Percentiles rank a stretch among this genome's conserved stretches.
Evolutionary conservation across 148 eudicot species (phyloP).

Genomic region (Diospyros kaki): DNA sequence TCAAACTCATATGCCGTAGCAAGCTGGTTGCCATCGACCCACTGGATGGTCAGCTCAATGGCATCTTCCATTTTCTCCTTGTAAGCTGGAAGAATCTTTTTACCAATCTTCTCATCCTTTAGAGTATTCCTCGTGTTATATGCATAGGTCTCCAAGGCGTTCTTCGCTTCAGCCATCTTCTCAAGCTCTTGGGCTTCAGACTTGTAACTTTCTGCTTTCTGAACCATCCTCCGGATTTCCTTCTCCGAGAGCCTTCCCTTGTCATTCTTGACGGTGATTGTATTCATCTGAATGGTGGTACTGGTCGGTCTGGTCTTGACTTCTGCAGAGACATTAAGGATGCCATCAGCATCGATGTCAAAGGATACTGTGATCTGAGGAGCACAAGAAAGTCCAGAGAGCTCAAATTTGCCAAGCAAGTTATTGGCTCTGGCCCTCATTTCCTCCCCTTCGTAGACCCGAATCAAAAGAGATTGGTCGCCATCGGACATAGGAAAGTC

Average conservation of each 20-base stretch:
- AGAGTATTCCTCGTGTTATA: slow-evolving; percentile 26
- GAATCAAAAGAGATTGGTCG: slow-evolving; percentile 23
- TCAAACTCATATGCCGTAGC: slow-evolving; percentile 21
- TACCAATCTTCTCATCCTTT: slow-evolving; percentile 22
- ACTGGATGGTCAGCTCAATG: slow-evolving; percentile 20
- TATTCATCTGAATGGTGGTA: slow-evolving; percentile 22
- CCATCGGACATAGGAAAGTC: slow-evolving; percentile 24
- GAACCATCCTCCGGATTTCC: slow-evolving; percentile 24
- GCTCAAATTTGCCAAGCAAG: slow-evolving; percentile 7
- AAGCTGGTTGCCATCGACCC: slow-evolving; percentile 30
- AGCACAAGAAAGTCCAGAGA: slow-evolving; percentile 13
- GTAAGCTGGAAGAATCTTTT: slow-evolving; percentile 10
- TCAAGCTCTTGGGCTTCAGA: slow-evolving; percentile 16
- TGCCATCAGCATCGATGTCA: slow-evolving; percentile 27
- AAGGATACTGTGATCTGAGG: slow-evolving; percentile 24
- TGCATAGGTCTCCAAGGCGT: slow-evolving; percentile 20
- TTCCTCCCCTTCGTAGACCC: slow-evolving; percentile 30
- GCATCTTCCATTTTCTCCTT: slow-evolving; percentile 28
- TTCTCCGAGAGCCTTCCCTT: slow-evolving; percentile 29
- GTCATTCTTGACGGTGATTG: slow-evolving; percentile 22
- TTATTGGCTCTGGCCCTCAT: slow-evolving; percentile 27
- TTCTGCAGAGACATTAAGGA: slow-evolving; percentile 31
- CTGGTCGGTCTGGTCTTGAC: slow-evolving; percentile 14
- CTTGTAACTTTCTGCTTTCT: slow-evolving; percentile 23
- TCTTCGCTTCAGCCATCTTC: neutral